Base-by-base conservation (phyloP, 2,329 filamentous ascomycete genomes). In the Berkeleyomyces basicola region DNA sequence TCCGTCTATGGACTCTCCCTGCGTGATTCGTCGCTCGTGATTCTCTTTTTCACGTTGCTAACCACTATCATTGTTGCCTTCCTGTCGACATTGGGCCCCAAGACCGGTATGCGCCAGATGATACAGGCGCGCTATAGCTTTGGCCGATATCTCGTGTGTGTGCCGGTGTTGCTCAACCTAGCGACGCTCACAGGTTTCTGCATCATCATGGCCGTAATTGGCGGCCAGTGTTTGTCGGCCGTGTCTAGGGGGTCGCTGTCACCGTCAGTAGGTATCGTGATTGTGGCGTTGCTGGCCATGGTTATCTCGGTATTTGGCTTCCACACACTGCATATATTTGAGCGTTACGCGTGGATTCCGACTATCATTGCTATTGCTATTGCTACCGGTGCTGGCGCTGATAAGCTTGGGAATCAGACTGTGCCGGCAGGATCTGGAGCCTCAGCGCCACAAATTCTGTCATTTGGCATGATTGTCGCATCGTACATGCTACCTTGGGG, bases 71-170 rank as follows among this genome's bases (percentile, higher is more conserved):
- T 79, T 0, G 79, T 82, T 0, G 82, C 80, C 2, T 83, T 79
- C 67, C 72, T 85, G 36, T 77, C 77, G 49, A 82, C 79, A 0
- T 71, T 83, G 59, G 82, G 82, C 0, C 80, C 82, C 3, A 79
- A 79, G 70, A 84, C 82, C 7, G 83, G 82, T 49, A 79, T 86
- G 77, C 76, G 83, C 14, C 82, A 85, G 70, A 83, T 86, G 77
- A 78, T 86, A 6, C 81, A 83, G 67, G 82, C 83, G 3, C 75
- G 83, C 31, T 86, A 80, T 70, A 80, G 78, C 47, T 86, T 84
- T 68, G 82, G 77, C 16, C 76, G 78, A 47, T 84, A 83, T 68
- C 72, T 81, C 23, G 79, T 83, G 42, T 79, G 78, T 0, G 69
- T 86, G n/a, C 78, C 82, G 1, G 79, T 84, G 2, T 68, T 85